Base-by-base conservation (phyloP, 2,329 filamentous ascomycete species). In the Drechslerella dactyloides region DNA sequence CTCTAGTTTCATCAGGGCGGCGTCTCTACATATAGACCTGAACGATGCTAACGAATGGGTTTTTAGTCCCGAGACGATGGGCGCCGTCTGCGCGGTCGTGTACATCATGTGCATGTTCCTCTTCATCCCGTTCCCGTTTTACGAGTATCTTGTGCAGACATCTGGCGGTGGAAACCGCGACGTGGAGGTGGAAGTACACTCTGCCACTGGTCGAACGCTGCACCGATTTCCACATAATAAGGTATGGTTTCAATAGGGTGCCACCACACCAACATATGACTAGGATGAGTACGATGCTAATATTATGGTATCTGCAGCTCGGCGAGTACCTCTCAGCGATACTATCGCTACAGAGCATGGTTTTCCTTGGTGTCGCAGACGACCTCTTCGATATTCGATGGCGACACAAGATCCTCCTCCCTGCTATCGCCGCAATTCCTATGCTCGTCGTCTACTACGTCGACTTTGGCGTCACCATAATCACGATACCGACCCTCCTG, bases 391-490 rank as follows among this genome's bases (percentile, higher is more conserved):
- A 99, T 80, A 96, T 99, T 78, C 87, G 94, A 78, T 99, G 94
- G 94, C 89, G 94, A 60, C 93, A 99, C 84, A 99, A 99, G 82
- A 92, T 97, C 81, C 90, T 97, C 83, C 97, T 99, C 76, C 94
- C 94, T 4, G 94, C 91, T 68, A 90, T 99, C 76, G 93, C 93
- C 65, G 89, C 91, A 52, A 91, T 97, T 70, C 94, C 94, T 15
- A 89, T 97, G 80, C 87, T 99, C 10, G 90, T 96, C 74, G 90
- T 99, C 76, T 99, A 99, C 84, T 96, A 96, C 82, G 92, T 97
- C 80, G 93, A 97, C 81, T 99, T 97, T 79, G 93, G 92, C 74
- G 93, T 99, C 74, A 99, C 94, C 11, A 91, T 93, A 64, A 90
- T 99, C 78, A 92, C 97, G 44, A 88, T 99, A 6, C 94, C 94